Conservation (phyloP, 148 eudicot genomes). For the Amaranthus cruentus region DNA sequence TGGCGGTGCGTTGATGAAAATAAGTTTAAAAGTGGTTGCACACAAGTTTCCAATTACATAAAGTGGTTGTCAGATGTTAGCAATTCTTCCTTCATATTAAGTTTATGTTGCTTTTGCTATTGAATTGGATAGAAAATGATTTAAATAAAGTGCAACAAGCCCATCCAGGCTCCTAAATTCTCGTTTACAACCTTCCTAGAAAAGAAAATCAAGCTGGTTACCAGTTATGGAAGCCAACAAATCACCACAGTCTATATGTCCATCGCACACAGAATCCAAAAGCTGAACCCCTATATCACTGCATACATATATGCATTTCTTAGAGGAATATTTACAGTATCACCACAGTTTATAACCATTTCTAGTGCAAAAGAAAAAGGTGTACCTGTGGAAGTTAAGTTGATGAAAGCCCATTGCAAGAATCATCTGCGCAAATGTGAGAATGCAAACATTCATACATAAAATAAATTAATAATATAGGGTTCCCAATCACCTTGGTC, state of each 20-base stretch:
- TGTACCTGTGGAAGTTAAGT: slow-evolving; percentile 78
- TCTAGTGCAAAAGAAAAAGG: slow-evolving; percentile 10
- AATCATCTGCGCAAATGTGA: slow-evolving; percentile 44
- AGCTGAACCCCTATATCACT: slow-evolving; percentile 61
- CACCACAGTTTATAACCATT: not conserved
- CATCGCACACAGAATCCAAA: slow-evolving; percentile 69
- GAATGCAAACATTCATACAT: not conserved
- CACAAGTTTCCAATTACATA: too few relatives aligned
- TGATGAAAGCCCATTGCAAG: slow-evolving; percentile 88
- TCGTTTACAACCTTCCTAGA: not conserved
- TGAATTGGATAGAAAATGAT: not conserved
- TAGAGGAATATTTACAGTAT: not conserved
- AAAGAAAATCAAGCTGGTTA: slow-evolving; percentile 20
- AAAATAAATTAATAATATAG: not conserved
- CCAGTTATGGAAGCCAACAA: slow-evolving; percentile 75
- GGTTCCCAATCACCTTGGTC: not conserved
- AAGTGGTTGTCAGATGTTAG: too few relatives aligned
- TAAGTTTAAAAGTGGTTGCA: too few relatives aligned
- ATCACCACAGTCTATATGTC: slow-evolving; percentile 65
- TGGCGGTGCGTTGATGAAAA: too few relatives aligned
- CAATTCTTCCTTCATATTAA: too few relatives aligned
- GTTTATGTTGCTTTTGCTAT: not conserved
- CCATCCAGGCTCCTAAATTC: not conserved
- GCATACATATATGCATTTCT: slow-evolving; percentile 16
- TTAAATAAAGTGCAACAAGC: not conserved